These are phyloP conservation scores for Paxillus rubicundulus DNA, from an alignment of 768 basidiomycete genomes.

Conservation along the genomic window DNA sequence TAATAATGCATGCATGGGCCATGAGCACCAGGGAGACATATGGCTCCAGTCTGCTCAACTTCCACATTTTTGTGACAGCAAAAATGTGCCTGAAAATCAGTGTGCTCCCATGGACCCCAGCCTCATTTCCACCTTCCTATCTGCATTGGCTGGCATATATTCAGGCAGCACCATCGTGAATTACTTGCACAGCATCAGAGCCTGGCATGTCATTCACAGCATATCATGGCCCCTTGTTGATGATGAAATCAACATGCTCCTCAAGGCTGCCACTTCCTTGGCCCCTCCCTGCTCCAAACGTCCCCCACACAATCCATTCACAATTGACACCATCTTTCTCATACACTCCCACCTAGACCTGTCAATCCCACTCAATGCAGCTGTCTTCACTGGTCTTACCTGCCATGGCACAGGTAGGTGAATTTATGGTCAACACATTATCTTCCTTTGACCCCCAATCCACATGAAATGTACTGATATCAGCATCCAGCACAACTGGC, in stretches of 20 bases:
- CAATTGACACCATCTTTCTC: slow-evolving; percentile 2
- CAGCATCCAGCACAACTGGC: too few relatives aligned
- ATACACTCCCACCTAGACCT: too few relatives aligned
- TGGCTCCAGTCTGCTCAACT: neutral
- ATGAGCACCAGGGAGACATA: too few relatives aligned
- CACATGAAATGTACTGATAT: too few relatives aligned
- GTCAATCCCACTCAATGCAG: too few relatives aligned
- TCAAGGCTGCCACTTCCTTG: too few relatives aligned
- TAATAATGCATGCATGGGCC: too few relatives aligned
- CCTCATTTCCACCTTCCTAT: neutral
- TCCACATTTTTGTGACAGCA: neutral
- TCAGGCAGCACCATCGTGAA: neutral
- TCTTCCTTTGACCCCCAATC: too few relatives aligned
- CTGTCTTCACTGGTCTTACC: too few relatives aligned
- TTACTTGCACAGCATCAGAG: neutral
- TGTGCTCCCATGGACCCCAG: neutral
- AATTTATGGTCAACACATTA: too few relatives aligned
- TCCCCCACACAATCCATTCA: slow-evolving; percentile 9
- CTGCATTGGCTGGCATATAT: neutral
- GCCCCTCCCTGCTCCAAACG: slow-evolving; percentile 10
- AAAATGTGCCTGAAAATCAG: neutral
- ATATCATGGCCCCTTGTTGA: neutral
- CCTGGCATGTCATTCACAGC: neutral
- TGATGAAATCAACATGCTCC: too few relatives aligned
- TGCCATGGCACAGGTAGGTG: too few relatives aligned